phyloP scores from a whole-genome alignment of 352 stramenopile species.

The Phytophthora europaea region DNA sequence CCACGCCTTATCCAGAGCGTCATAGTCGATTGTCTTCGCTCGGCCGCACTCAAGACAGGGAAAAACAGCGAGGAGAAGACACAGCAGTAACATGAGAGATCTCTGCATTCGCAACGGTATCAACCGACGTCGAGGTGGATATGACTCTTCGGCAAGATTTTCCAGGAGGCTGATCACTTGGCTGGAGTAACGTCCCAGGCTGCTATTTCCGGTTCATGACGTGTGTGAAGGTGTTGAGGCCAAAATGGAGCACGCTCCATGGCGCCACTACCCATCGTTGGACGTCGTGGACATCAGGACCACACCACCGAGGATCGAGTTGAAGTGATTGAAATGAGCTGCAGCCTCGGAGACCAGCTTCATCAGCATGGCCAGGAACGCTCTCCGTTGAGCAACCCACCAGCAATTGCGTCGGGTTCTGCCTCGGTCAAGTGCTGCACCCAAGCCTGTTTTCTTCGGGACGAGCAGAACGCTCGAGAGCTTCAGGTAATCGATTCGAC shows the following conservation, averaged over 20 bases:
- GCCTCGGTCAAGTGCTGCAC: conserved; percentile 26
- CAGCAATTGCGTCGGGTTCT: not conserved
- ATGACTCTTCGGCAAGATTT: conserved; percentile 33
- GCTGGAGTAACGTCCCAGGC: conserved; percentile 7
- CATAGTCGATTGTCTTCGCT: conserved; percentile 62
- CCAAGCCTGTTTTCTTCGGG: conserved; percentile 40
- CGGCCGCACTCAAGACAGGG: not conserved
- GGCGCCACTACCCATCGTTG: conserved; percentile 9
- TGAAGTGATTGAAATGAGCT: conserved; percentile 13
- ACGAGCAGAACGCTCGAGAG: conserved; percentile 39
- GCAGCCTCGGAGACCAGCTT: conserved; percentile 18
- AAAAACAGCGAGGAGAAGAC: conserved; percentile 13
- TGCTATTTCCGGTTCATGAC: conserved; percentile 23
- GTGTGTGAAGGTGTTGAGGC: conserved; percentile 5
- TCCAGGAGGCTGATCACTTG: not conserved
- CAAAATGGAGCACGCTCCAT: conserved; percentile 4
- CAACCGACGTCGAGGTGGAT: not conserved
- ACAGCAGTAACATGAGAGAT: conserved; percentile 2
- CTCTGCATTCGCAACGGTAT: conserved; percentile 5
- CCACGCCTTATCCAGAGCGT: conserved; percentile 75
- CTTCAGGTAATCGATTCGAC: conserved; percentile 37
- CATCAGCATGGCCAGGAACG: conserved; percentile 12
- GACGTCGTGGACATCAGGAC: conserved; percentile 4
- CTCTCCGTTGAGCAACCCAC: not conserved
- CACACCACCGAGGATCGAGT: not conserved